phyloP scores from a whole-genome alignment of 108 stramenopile genomes.

The Cyclostephanos invisitatus region DNA sequence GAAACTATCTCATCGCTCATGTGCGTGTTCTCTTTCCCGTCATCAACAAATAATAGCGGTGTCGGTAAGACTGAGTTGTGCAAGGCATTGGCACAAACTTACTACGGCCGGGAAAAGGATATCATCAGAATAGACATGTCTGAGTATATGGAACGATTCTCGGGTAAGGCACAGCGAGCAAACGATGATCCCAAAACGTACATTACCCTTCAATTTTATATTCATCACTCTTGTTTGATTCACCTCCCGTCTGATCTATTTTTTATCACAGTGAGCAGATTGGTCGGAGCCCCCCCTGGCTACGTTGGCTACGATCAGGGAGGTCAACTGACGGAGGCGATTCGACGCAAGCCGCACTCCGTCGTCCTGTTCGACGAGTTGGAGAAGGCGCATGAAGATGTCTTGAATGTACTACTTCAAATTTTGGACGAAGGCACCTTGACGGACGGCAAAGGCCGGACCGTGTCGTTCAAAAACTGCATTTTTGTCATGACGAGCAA shows the following conservation, averaged over 20 bases:
- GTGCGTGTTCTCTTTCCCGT: neutral
- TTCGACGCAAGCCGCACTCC: constrained; percentile 76
- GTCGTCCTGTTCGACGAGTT: constrained; percentile 79
- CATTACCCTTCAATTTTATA: neutral
- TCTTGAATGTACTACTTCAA: constrained; percentile 91
- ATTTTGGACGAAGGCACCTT: constrained; percentile 95
- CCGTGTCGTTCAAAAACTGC: constrained; percentile 92
- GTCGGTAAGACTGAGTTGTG: constrained; percentile 91
- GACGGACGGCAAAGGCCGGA: constrained; percentile 95
- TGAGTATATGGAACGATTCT: constrained; percentile 95
- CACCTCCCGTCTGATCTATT: neutral
- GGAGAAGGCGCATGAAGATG: constrained; percentile 95
- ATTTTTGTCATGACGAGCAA: constrained; percentile 97
- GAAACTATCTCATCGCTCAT: neutral
- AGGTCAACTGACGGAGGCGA: constrained; percentile 95
- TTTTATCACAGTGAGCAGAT: constrained; percentile 60
- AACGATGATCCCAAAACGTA: neutral
- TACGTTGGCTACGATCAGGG: constrained; percentile 95
- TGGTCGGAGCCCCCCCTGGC: constrained; percentile 93
- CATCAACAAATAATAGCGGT: constrained; percentile 38
- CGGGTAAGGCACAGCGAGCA: constrained; percentile 20
- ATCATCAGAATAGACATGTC: constrained; percentile 93
- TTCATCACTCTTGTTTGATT: neutral
- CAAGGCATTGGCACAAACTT: constrained; percentile 84
- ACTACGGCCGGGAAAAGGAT: constrained; percentile 84